These are phyloP conservation scores for Tetrapisispora fleetii DNA, from an alignment of 805 yeast species.

Conservation along the genomic window DNA sequence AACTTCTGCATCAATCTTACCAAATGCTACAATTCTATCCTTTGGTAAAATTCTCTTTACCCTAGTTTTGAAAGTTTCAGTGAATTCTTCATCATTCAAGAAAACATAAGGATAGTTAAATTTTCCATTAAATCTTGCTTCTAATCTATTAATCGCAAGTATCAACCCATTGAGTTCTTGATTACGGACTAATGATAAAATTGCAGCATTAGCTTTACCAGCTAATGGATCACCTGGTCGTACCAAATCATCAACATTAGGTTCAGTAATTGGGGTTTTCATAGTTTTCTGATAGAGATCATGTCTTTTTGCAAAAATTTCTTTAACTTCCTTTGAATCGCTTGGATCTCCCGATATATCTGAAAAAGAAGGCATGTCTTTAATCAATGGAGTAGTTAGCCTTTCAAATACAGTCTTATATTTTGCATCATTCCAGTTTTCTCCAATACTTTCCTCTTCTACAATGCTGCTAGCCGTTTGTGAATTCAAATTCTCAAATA, in stretches of 20 bases:
- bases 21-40: slow-evolving; percentile 38
- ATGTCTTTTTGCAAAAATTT: neutral
- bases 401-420: slow-evolving; percentile 1
- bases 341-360: too few relatives aligned
- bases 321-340: neutral
- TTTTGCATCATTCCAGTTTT: neutral
- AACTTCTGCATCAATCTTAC: slow-evolving; percentile 32
- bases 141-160: slow-evolving; percentile 50
- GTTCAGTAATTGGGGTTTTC: slow-evolving; percentile 35
- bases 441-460: neutral
- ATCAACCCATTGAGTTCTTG: slow-evolving; percentile 43
- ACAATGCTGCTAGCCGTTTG: neutral
- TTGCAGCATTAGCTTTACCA: slow-evolving; percentile 60
- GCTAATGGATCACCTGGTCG: slow-evolving; percentile 18
- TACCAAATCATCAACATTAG: slow-evolving; percentile 33
- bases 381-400: slow-evolving; percentile 15
- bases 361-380: neutral
- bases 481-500: neutral
- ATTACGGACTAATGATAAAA: slow-evolving; percentile 64
- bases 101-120: slow-evolving; percentile 77
- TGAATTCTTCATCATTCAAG: slow-evolving; percentile 60
- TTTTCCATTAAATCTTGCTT: slow-evolving; percentile 53
- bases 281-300: slow-evolving; percentile 28
- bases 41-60: slow-evolving; percentile 34
- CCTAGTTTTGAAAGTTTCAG: slow-evolving; percentile 41